Conservation (phyloP, 225 moss, liverwort and hornwort genomes). For the Straminergon stramineum region DNA sequence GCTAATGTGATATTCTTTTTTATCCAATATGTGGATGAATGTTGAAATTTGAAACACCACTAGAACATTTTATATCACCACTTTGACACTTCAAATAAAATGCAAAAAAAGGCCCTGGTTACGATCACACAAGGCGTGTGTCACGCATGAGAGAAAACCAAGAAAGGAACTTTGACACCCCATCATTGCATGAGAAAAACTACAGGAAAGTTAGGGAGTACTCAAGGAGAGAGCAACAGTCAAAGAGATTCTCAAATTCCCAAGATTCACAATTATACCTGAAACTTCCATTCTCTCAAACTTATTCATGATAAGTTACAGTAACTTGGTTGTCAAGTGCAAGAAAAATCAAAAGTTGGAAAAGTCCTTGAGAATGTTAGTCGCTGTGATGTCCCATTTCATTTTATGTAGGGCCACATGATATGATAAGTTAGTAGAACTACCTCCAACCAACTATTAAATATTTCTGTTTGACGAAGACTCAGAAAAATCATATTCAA, state of each 20-base stretch:
- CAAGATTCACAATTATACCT: no score
- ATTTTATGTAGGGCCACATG: background rate
- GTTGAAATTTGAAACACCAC: no score
- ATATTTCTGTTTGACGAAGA: background rate
- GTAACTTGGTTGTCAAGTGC: background rate
- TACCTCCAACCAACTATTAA: background rate
- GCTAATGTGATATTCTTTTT: no score
- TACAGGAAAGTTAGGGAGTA: no score
- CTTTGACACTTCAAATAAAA: no score
- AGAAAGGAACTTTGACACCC: background rate
- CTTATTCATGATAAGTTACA: no score
- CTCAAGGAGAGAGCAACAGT: no score
- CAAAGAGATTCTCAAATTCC: no score
- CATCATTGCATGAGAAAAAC: background rate
- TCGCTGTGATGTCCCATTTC: fast-evolving
- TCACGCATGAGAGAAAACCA: background rate
- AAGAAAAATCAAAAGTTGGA: background rate
- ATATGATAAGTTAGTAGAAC: background rate
- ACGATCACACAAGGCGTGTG: background rate
- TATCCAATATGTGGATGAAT: no score
- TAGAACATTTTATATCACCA: no score
- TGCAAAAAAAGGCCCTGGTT: no score
- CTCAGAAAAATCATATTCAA: background rate
- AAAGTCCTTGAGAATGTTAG: no score
- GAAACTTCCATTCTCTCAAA: background rate